Evolutionary conservation across 2,329 filamentous ascomycete genomes (phyloP), one percentile per base, ranked within the genome.

Genomic region (Fulvia fulva): DNA sequence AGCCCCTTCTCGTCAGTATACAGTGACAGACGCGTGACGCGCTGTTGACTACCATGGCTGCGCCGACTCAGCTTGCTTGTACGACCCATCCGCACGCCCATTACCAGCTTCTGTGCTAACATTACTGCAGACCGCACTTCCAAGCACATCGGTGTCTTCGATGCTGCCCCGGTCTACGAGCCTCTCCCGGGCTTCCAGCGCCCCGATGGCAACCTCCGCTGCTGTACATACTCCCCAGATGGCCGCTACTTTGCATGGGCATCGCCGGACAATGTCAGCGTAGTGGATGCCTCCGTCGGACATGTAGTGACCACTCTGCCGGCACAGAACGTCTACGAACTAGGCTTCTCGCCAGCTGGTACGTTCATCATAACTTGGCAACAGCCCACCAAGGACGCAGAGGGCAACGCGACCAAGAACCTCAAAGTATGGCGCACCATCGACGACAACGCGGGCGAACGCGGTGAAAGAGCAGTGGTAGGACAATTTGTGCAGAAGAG

Each of bases 281-380:
- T 97, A 65, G 82, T 95, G 69, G 90, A 97, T 74, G 84, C 93
- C 63, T 88, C 88, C 46, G 82, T 80, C 65, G 93, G 92, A 69
- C 80, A 87, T 67, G 78, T 88, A 66, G 80, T 96, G 71, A 86
- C 91, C 63, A 87, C 83, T 34, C 83, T 99, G 51, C 83, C 87
- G 59, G 85, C 91, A 45, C 79, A 87, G 59, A 93, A 95, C 72
- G 91, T 97, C 65, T 96, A 90, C 78, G 94, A 99, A 75, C 80
- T 99, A 60, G 90, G 88, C 65, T 99, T 99, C 78, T 99, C 94
- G 25, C 94, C 93, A 5, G 82, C 87, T 56, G 94, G 94, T 61
- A 94, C 90, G 58, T 99, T 90, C 76, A 81, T 97, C 73, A 96
- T 96, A 73, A 97, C 94, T 55, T 97, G 92, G 91, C 93, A 99